Base-by-base conservation (phyloP, 441 rosid genomes). In the Pelargonium citronellum region DNA sequence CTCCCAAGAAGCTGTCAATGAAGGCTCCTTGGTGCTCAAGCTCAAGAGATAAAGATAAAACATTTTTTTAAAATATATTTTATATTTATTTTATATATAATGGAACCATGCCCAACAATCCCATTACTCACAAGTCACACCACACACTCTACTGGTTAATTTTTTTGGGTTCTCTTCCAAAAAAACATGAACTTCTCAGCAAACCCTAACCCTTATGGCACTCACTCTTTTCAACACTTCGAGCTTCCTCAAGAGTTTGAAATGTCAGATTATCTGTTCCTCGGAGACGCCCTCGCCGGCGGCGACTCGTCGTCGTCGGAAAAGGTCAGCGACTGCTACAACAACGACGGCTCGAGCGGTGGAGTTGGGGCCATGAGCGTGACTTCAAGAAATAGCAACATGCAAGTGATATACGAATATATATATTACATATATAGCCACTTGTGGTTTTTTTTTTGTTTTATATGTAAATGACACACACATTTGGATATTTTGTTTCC, bases 1-100 rank as follows among this genome's bases (percentile, higher is more conserved):
- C 58, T 51, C 58, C 58, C 58, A 13, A 51, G 58, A 51, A 51
- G 58, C 19, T 51, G 58, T n/a, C 58, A 7, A 13, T 51, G 58
- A 51, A 51, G 16, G 58, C 10, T 51, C 58, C 58, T 51, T 3
- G 58, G 58, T 13, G 19, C 58, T 51, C 19, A 51, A 51, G 17
- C n/a, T 19, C n/a, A n/a, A 47, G 15, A 51, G 58, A 51, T n/a
- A 51, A 49, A 51, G 15, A 13, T 1, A 11, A 10, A n/a, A n/a
- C n/a, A n/a, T n/a, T 10, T 47, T 1, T 11, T 47, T 10, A 10
- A 11, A 11, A 47, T 47, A 47, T 47, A 47, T 47, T 10, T 47
- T 49, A 49, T 17, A n/a, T 17, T 11, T 0, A 47, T 7, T 3
- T 51, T 13, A 3, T 51, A 51, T 13, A 51, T n/a, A n/a, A 51